Evolutionary conservation across 1,139 yeast species (phyloP).

Genomic region (Yamadazyma blattariae): DNA sequence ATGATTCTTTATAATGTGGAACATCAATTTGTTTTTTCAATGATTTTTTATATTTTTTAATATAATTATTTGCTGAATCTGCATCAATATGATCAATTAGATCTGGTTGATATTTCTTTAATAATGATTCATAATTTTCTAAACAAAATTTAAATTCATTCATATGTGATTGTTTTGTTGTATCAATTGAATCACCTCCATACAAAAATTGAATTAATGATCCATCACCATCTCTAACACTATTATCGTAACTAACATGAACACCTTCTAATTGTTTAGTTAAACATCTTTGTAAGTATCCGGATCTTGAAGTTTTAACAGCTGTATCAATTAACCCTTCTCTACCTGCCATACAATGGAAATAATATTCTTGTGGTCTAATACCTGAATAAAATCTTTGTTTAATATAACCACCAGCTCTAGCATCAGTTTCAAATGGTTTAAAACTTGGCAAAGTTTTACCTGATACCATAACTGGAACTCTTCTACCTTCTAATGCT

Average conservation of each 20-base stretch:
- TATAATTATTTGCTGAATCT: constrained; percentile 73
- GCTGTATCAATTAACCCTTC: constrained; percentile 99
- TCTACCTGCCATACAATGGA: constrained; percentile 99
- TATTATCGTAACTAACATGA: constrained; percentile 88
- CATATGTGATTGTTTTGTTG: constrained; percentile 92
- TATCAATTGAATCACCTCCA: constrained; percentile 97
- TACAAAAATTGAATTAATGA: constrained; percentile 90
- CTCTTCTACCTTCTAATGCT: constrained; percentile 98
- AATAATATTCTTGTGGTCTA: constrained; percentile 98
- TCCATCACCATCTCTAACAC: constrained; percentile 96
- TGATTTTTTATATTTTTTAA: constrained; percentile 78
- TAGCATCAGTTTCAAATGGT: constrained; percentile 94
- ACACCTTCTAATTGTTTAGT: constrained; percentile 98
- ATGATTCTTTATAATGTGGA: constrained; percentile 60
- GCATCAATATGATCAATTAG: constrained; percentile 58
- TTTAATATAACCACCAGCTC: constrained; percentile 98
- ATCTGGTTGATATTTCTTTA: constrained; percentile 85
- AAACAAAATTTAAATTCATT: constrained; percentile 89
- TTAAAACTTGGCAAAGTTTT: constrained; percentile 95
- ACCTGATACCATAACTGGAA: constrained; percentile 98
- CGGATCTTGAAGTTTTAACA: constrained; percentile 97
- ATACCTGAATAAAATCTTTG: constrained; percentile 98
- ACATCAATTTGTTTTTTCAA: constrained; percentile 61
- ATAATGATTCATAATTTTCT: constrained; percentile 84
- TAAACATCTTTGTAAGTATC: constrained; percentile 97